A percentile compares a stretch with the other conserved stretches of the same genome.
Evolutionary conservation across 78 protist genomes (phyloP).

Genomic region (Dictyostelium purpureum): DNA sequence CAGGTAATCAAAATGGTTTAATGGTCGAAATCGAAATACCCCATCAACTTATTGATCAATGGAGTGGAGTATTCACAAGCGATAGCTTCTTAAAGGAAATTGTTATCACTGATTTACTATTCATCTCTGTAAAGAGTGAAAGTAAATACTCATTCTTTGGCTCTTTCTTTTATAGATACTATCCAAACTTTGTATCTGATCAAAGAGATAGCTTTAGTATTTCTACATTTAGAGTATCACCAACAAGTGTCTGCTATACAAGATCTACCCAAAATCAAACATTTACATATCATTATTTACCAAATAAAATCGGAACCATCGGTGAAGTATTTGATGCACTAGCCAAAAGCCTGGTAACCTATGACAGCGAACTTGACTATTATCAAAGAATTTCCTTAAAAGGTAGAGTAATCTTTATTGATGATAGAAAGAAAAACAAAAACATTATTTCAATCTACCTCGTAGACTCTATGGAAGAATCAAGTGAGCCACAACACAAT

Average conservation of each 20-base stretch:
- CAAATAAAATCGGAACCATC: background rate
- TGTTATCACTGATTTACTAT: background rate
- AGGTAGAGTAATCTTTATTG: background rate
- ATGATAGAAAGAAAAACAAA: too few relatives aligned
- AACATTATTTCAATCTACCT: background rate
- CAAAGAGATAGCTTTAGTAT: background rate
- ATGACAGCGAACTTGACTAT: background rate
- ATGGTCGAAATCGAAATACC: conserved; percentile 17
- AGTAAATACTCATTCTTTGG: background rate
- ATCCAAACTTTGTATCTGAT: background rate
- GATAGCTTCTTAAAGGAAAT: background rate
- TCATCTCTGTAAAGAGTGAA: background rate
- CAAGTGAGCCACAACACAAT: background rate
- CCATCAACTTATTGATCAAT: background rate
- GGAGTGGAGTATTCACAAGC: background rate
- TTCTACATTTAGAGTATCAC: background rate
- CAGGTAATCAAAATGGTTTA: background rate
- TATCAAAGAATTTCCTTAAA: background rate
- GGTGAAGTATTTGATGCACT: background rate
- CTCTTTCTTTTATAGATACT: background rate
- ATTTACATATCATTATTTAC: background rate
- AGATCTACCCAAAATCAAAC: background rate
- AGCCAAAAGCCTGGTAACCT: background rate
- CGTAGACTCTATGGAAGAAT: background rate
- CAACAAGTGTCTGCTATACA: background rate